Evolutionary conservation across 305 asterid species (phyloP), one percentile per base, ranked within the genome.

Genomic region (Salvia sclarea): DNA sequence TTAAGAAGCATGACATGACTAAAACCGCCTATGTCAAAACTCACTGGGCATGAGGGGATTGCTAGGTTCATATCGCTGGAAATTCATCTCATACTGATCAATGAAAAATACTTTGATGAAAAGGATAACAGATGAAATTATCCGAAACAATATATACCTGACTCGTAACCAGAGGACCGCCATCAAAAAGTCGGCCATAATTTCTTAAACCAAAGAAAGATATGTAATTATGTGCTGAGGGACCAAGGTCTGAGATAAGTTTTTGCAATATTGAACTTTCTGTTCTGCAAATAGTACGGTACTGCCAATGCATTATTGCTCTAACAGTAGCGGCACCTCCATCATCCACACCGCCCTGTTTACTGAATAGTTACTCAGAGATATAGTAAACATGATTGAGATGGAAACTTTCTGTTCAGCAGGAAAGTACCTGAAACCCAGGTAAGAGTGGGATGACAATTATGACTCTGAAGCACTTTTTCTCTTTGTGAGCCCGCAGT

Each of bases 281-380:
- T 48, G 91, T 89, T 76, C 91, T 79, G 80, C 86, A 87, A 82
- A 93, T 90, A 8, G 98, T 87, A 69, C 96, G 91, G 72, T 90
- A 90, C 66, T 93, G 98, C 98, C 98, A 93, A 68, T 93, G 98
- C 96, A 88, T 87, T 72, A 93, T 75, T 73, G 97, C 98, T 81
- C 98, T 80, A 70, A 93, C 97, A 41, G 98, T 86, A 70, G 98
- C 98, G 64, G 98, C 98, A 48, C 97, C 98, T 64, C 76, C 74
- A 47, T 93, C 98, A 80, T 93, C 96, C 56, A 93, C 85, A 72
- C 98, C 96, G 18, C 98, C 98, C 98, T 93, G 84, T 59, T 78
- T 50, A 79, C 31, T 11, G 37, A 44, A 74, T 28, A 61, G 22
- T 61, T 33, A 50, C 24, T 52, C 21, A 65, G 62, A 60, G 69